Evolutionary conservation across 1,284 basidiomycete species (phyloP).

Genomic region (Sparassis latifolia): DNA sequence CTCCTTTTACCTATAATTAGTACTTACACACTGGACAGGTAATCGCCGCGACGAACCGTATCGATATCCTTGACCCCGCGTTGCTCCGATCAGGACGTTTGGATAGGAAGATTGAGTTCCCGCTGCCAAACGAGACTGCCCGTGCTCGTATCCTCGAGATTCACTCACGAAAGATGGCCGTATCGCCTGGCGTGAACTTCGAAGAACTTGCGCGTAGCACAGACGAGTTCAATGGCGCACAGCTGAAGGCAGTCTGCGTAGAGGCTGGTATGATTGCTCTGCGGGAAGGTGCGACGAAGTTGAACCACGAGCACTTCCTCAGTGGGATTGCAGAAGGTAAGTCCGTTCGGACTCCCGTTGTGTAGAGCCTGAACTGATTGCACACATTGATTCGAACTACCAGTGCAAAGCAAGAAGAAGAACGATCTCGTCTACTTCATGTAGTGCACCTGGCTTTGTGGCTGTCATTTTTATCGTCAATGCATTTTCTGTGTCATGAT

Average conservation of each 20-base stretch:
- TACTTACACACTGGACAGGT: conserved; percentile 50
- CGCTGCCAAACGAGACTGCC: conserved; percentile 69
- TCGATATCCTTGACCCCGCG: conserved; percentile 90
- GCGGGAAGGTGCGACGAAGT: conserved; percentile 85
- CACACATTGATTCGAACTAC: background rate
- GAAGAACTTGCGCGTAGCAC: conserved; percentile 72
- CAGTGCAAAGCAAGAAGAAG: conserved; percentile 96
- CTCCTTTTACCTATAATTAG: conserved; percentile 2
- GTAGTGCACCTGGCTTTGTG: conserved; percentile 31
- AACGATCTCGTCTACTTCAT: conserved; percentile 90
- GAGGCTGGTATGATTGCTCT: conserved; percentile 99
- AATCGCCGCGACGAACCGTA: conserved; percentile 97
- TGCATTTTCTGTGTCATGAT: background rate
- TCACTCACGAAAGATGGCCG: conserved; percentile 90
- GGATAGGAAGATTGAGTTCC: conserved; percentile 80
- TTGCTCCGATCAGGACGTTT: conserved; percentile 71
- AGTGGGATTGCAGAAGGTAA: conserved; percentile 86
- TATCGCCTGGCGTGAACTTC: conserved; percentile 69
- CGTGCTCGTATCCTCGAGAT: conserved; percentile 74
- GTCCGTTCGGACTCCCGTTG: conserved; percentile 15
- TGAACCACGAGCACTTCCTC: conserved; percentile 91
- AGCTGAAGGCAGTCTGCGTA: conserved; percentile 89
- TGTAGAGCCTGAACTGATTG: background rate
- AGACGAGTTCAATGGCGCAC: conserved; percentile 74
- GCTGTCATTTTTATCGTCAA: too few species aligned